Conservation (phyloP, 371 early-diverging fungal genomes). For the Saksenaea oblongispora region DNA sequence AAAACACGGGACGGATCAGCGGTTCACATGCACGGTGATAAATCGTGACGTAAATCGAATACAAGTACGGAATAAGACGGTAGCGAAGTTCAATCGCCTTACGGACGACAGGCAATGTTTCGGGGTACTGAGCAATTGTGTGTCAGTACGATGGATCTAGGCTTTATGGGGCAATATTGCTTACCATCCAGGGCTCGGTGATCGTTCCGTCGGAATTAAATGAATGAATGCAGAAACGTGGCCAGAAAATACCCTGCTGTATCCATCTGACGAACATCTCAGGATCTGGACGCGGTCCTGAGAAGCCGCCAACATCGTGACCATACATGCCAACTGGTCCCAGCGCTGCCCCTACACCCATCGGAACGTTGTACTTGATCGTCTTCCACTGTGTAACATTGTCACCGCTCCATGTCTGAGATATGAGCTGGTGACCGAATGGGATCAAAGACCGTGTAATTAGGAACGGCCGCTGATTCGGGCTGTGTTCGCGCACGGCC, state of each 20-base stretch:
- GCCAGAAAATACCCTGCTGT: constrained; percentile 63
- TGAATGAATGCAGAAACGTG: constrained; percentile 65
- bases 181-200: constrained; percentile 68
- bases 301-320: constrained; percentile 68
- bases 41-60: constrained; percentile 44
- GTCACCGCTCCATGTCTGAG: constrained; percentile 67
- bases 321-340: constrained; percentile 55
- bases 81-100: constrained; percentile 58
- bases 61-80: constrained; percentile 58
- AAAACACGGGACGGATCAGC: constrained; percentile 58
- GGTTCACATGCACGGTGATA: constrained; percentile 38
- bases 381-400: constrained; percentile 66
- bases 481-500: constrained; percentile 40
- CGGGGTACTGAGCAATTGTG: constrained; percentile 29
- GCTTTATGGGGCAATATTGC: constrained; percentile 6
- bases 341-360: constrained; percentile 58
- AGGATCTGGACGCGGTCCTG: constrained; percentile 55
- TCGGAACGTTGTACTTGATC: constrained; percentile 59
- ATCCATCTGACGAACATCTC: constrained; percentile 69
- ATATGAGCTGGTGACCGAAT: constrained; percentile 45
- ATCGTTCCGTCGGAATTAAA: constrained; percentile 57
- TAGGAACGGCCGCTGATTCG: constrained; percentile 53
- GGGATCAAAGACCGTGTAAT: constrained; percentile 59
- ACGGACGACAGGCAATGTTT: constrained; percentile 52
- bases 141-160: constrained; percentile 6